Percentiles rank a stretch among this genome's conserved stretches.
Conservation (phyloP, 371 early-diverging fungal species). For the Apophysomyces ossiformis region DNA sequence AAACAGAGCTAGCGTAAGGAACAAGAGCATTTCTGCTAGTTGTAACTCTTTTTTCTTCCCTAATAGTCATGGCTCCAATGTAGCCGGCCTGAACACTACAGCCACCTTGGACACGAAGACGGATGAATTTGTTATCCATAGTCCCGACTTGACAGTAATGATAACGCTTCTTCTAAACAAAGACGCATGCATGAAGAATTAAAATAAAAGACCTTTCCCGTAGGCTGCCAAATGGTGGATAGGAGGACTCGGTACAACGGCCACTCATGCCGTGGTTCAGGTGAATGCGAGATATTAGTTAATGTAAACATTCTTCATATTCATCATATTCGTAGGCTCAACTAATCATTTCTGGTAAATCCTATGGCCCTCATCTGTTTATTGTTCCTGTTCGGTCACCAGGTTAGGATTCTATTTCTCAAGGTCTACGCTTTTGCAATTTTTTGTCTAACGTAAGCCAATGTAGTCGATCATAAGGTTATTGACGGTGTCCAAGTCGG, state of each 20-base stretch:
- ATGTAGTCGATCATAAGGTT: conserved; percentile 64
- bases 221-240: conserved; percentile 91
- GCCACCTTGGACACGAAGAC: conserved; percentile 78
- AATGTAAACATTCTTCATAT: too few relatives aligned
- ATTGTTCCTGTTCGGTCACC: conserved; percentile 84
- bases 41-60: not conserved
- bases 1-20: conserved; percentile 75
- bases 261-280: conserved; percentile 84
- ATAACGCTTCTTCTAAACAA: not conserved
- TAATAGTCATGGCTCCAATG: conserved; percentile 71
- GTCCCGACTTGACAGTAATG: conserved; percentile 69
- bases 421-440: not conserved
- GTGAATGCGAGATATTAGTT: conserved; percentile 9
- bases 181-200: not conserved
- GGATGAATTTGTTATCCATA: conserved; percentile 85
- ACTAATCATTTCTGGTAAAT: conserved; percentile 73
- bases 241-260: conserved; percentile 69
- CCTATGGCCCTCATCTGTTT: conserved; percentile 83
- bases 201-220: not conserved
- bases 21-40: not conserved
- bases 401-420: conserved; percentile 23
- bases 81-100: conserved; percentile 83
- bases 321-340: conserved; percentile 56
- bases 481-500: conserved; percentile 83
- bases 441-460: not conserved